Percentiles rank a stretch among this genome's conserved stretches.
phyloP scores from a whole-genome alignment of 805 yeast genomes.

The Metschnikowia lochheadii region DNA sequence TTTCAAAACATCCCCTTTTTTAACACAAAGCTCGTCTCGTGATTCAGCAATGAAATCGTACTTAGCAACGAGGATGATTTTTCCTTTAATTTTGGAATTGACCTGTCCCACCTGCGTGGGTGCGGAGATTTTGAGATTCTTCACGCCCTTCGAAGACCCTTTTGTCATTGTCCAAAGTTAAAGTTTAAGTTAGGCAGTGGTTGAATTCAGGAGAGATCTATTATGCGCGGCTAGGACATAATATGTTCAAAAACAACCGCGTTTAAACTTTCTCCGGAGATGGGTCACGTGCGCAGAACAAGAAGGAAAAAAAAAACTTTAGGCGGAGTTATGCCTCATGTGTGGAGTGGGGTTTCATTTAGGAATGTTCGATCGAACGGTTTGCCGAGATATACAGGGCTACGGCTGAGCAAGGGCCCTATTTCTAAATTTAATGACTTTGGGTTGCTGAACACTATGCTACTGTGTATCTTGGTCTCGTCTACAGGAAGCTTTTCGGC shows the following conservation, averaged over 20 bases:
- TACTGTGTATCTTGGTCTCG: no score
- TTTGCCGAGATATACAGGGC: no score
- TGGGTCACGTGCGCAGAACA: not conserved
- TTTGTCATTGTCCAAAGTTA: conserved; percentile 9
- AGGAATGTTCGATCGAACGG: not conserved
- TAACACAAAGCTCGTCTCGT: conserved; percentile 41
- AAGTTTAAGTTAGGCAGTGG: not conserved
- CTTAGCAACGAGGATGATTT: conserved; percentile 44
- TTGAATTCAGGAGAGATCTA: not conserved
- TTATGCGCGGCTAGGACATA: conserved; percentile 3
- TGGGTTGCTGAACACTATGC: no score
- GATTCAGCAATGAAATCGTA: conserved; percentile 43
- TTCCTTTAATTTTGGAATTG: conserved; percentile 20
- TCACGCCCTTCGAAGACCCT: conserved; percentile 13
- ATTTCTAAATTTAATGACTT: no score
- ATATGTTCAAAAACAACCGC: conserved; percentile 1
- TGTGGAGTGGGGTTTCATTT: not conserved
- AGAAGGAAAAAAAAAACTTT: not conserved
- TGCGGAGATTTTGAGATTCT: conserved; percentile 18
- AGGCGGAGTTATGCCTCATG: not conserved
- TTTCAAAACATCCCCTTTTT: conserved; percentile 51
- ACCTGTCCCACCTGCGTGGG: conserved; percentile 17
- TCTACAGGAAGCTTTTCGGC: no score
- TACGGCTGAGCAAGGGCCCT: no score
- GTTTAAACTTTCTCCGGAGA: not conserved